Base-by-base conservation (phyloP, 352 stramenopile genomes). In the Thraustotheca clavata region DNA sequence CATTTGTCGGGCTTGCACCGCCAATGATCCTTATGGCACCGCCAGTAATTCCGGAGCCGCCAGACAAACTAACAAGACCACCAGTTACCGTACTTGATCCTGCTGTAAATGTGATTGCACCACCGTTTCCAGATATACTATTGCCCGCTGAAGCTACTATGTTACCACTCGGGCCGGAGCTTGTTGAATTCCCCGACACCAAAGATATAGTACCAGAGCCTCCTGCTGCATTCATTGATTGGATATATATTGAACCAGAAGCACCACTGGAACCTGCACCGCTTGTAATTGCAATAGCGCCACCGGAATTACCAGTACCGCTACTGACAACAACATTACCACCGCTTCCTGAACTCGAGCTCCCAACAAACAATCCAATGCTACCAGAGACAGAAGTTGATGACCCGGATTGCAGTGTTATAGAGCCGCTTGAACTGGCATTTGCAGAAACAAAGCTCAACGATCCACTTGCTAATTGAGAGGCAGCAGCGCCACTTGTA, bases 21-120 rank as follows among this genome's bases (percentile, higher is more conserved):
- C 36, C 35, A 48, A 48, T 33, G 12, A 65, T 26, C 26, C 57
- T 43, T 18, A 65, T 32, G 12, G 27, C 47, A 22, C 57, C 57
- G 22, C 57, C 57, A 55, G 29, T 18, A 38, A 46, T n/a, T 34
- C 35, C 57, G 46, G 57, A 20, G 29, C 57, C 57, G 57, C 57
- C 57, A 14, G 26, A 36, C 3, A 65, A 26, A 0, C 22, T 12
- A 14, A 54, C 38, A 8, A 54, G 38, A 18, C 57, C 57, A 22
- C 57, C 57, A 8, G 20, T 54, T 22, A 74, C 55, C 59, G 75
- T 75, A 18, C 76, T 79, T 31, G 79, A 73, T 12, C 83, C 83
- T 22, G 76, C 76, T 27, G 69, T n/a, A 3, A 92, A 39, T 57
- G 47, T 68, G 31, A 92, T 75, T 36, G 69, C 62, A 18, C 79